Evolutionary conservation across 306 rosid genomes (phyloP), one percentile per base, ranked within the genome.

Genomic region (Ormosia semicastrata): DNA sequence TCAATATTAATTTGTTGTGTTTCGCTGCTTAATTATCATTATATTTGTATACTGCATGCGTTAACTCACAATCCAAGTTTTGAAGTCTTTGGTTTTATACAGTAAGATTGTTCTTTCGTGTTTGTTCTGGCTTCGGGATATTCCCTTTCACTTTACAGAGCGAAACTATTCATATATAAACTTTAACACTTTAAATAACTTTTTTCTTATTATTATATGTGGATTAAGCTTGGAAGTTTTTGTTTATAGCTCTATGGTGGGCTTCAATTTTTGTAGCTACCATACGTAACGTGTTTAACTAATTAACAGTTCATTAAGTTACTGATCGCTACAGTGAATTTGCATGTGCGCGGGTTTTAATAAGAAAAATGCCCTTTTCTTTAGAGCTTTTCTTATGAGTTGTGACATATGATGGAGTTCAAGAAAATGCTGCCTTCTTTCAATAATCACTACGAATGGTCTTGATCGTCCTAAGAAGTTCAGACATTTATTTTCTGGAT

Each of bases 91-190:
- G 90, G 90, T 83, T 75, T 87, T 87, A 75, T 88, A 81, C 85
- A n/a, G 47, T 80, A 73, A 87, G 91, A 82, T 83, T 91, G 62
- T 90, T 90, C 89, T 89, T 83, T 60, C 71, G 34, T 73, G 87
- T 76, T 90, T 91, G 81, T 90, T 92, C 88, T 89, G 84, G 18
- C 12, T 54, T 53, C 2, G 47, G 90, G 92, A 91, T 94, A 94
- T 94, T 93, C 97, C 84, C 78, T 82, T 10, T 62, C 17, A 76
- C 91, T 83, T 92, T 88, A 83, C 91, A 87, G 85, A 76, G 36
- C 76, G 29, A 78, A 72, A 66, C 67, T 87, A 44, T 73, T 75
- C 49, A 8, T 65, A 8, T 17, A n/a, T 46, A 10, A 54, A 59
- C 29, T 58, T 82, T 30, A 46, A n/a, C 44, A 46, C 17, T 60